Percentiles rank a stretch among this genome's conserved stretches.
Evolutionary conservation across 1,284 basidiomycete species (phyloP).

Genomic region (Ustilago loliicola): DNA sequence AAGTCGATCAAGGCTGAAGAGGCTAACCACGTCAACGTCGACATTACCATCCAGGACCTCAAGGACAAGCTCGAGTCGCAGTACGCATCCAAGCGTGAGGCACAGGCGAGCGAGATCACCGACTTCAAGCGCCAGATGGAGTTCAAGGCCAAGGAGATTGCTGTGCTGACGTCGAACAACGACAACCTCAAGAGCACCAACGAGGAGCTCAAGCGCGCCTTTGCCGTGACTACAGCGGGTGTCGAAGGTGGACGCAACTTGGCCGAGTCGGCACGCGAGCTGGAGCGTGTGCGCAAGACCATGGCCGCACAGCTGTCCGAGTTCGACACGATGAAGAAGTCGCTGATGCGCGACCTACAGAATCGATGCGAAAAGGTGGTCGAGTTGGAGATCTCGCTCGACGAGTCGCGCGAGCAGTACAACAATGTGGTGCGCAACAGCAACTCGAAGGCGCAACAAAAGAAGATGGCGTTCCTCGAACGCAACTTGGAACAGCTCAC

Average conservation of each 20-base stretch:
- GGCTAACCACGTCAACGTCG: slow-evolving; percentile 67
- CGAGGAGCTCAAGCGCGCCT: slow-evolving; percentile 89
- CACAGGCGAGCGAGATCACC: slow-evolving; percentile 85
- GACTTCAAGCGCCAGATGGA: slow-evolving; percentile 94
- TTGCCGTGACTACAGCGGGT: slow-evolving; percentile 94
- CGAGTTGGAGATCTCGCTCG: slow-evolving; percentile 97
- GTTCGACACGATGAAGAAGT: slow-evolving; percentile 99
- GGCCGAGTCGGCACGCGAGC: slow-evolving; percentile 86
- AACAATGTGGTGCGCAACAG: slow-evolving; percentile 97
- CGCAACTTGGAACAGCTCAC: slow-evolving; percentile 96
- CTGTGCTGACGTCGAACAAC: slow-evolving; percentile 84
- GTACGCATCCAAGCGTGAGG: slow-evolving; percentile 90
- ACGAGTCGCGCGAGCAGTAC: slow-evolving; percentile 99
- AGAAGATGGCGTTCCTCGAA: slow-evolving; percentile 99
- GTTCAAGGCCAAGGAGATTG: slow-evolving; percentile 85
- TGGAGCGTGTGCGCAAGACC: slow-evolving; percentile 95
- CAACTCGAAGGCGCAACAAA: slow-evolving; percentile 97
- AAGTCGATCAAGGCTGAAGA: slow-evolving; percentile 70
- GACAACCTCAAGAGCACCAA: slow-evolving; percentile 96
- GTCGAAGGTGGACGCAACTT: slow-evolving; percentile 96
- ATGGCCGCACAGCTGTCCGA: slow-evolving; percentile 97
- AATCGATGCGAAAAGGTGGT: slow-evolving; percentile 99
- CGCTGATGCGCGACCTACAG: slow-evolving; percentile 96
- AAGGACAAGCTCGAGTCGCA: slow-evolving; percentile 95
- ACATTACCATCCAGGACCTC: slow-evolving; percentile 86